Evolutionary conservation across 805 yeast species (phyloP), one percentile per base, ranked within the genome.

Genomic region (Yarrowia sp.): DNA sequence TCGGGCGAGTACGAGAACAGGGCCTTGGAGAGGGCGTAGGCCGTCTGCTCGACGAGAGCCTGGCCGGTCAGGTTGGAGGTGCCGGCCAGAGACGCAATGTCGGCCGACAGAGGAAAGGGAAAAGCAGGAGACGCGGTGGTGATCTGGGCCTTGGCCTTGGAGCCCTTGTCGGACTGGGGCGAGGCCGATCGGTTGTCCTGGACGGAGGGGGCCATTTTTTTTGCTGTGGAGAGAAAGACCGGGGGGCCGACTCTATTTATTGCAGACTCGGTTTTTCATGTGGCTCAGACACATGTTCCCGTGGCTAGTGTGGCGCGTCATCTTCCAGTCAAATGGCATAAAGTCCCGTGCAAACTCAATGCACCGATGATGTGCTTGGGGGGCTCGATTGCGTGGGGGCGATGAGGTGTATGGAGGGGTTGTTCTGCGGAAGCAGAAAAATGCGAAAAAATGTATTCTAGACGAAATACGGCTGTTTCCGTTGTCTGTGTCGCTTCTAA

Each of bases 1-100:
- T 83, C 82, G n/a, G 90, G 80, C 66, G 85, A 84, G 74, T 87
- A 92, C 64, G 86, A 80, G 76, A 74, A 74, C n/a, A 76, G 64
- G 18, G 73, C 68, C 39, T 67, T 70, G 24, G 77, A 69, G 13
- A 74, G 65, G 9, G 69, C 67, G 64, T 73, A 76, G 22, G 73
- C 69, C 9, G 66, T 68, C 58, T 68, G 71, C 67, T 74, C 74
- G 16, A 73, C 71, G 24, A 67, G 62, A 24, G 67, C 53, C 62
- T 71, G 73, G 24, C 65, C 64, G 13, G 71, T 68, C 14, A 63
- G 65, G 47, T 67, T 66, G 21, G 66, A 36, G n/a, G 69, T 49
- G 1, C 70, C 70, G 9, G 55, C 25, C 25, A 67, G 24, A 8
- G 65, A 49, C 5, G 44, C 38, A n/a, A 66, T n/a, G 31, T 68